Conservation (phyloP, 129 eudicot genomes). For the Heracleum sosnowskyi region DNA sequence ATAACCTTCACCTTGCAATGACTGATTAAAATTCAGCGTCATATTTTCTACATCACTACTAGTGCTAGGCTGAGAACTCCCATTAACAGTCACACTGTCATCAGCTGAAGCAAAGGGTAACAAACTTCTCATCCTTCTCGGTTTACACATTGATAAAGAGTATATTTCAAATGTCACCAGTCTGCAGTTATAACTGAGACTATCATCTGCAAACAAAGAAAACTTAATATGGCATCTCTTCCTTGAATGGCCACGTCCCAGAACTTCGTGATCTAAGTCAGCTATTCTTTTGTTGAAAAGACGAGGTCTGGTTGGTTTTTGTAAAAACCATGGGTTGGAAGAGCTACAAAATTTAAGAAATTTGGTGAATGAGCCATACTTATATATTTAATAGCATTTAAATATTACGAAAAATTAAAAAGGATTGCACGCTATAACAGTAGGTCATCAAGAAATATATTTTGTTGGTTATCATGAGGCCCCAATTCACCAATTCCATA, state of each 20-base stretch:
- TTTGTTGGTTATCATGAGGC: neutral
- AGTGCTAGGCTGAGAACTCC: constrained; percentile 53
- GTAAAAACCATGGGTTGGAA: constrained; percentile 42
- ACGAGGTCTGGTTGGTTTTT: constrained; percentile 37
- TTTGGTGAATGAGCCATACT: constrained; percentile 13
- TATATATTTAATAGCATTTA: neutral
- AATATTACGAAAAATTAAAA: neutral
- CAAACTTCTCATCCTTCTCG: constrained; percentile 33
- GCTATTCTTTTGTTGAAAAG: constrained; percentile 36
- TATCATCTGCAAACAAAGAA: constrained; percentile 29
- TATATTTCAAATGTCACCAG: constrained; percentile 25
- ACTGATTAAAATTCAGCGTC: constrained; percentile 51
- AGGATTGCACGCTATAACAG: neutral
- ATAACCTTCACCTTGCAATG: constrained; percentile 56
- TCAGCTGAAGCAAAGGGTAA: constrained; percentile 68
- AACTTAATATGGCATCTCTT: constrained; percentile 36
- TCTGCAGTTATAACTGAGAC: constrained; percentile 27
- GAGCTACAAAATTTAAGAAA: constrained; percentile 45
- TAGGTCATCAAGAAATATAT: neutral
- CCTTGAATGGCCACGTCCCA: constrained; percentile 27
- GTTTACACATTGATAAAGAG: constrained; percentile 21
- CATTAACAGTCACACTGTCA: constrained; percentile 73
- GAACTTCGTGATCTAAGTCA: constrained; percentile 26
- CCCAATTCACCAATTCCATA: neutral
- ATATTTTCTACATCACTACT: constrained; percentile 48